Percentiles rank a stretch among this genome's conserved stretches.
These are phyloP conservation scores for Vigna reflexopilosa DNA, from an alignment of 306 rosid genomes.

Conservation along the genomic window DNA sequence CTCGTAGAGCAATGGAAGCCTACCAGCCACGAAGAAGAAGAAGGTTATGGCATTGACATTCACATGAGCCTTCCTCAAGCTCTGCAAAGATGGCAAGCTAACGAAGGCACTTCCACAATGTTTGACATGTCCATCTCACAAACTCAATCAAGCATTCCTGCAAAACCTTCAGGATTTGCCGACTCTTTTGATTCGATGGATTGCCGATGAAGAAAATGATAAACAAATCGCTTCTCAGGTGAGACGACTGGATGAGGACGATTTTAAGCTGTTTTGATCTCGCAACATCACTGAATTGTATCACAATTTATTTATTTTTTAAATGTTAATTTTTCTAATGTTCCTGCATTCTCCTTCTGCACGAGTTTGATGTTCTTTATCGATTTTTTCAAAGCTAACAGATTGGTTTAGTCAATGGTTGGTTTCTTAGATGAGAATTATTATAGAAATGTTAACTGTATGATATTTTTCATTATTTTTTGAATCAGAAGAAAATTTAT, in stretches of 20 bases:
- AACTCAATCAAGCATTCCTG: slow-evolving; percentile 79
- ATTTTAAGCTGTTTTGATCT: slow-evolving; percentile 45
- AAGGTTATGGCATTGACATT: slow-evolving; percentile 69
- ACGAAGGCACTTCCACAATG: slow-evolving; percentile 85
- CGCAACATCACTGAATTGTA: slow-evolving; percentile 36
- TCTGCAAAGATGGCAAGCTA: slow-evolving; percentile 84
- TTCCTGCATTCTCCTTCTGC: slow-evolving; percentile 49
- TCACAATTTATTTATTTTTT: slow-evolving; percentile 43
- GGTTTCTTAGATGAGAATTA: slow-evolving; percentile 40
- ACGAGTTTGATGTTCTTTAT: slow-evolving; percentile 45
- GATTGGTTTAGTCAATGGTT: slow-evolving; percentile 45
- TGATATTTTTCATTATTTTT: slow-evolving; percentile 46
- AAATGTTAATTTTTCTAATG: slow-evolving; percentile 31
- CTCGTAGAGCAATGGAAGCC: slow-evolving; percentile 91
- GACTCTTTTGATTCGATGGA: slow-evolving; percentile 76
- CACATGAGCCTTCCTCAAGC: slow-evolving; percentile 90
- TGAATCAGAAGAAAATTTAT: slow-evolving; percentile 34
- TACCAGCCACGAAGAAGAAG: slow-evolving; percentile 66
- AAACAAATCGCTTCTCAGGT: slow-evolving; percentile 14
- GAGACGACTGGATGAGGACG: slow-evolving; percentile 13
- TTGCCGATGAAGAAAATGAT: slow-evolving; percentile 59
- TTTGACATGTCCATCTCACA: slow-evolving; percentile 70
- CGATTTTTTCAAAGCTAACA: slow-evolving; percentile 43
- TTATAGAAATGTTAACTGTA: slow-evolving; percentile 55
- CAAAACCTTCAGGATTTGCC: slow-evolving; percentile 78